These are phyloP conservation scores for Stagonosporopsis cucurbitacearum DNA, from an alignment of 2,329 filamentous ascomycete species.

Conservation along the genomic window DNA sequence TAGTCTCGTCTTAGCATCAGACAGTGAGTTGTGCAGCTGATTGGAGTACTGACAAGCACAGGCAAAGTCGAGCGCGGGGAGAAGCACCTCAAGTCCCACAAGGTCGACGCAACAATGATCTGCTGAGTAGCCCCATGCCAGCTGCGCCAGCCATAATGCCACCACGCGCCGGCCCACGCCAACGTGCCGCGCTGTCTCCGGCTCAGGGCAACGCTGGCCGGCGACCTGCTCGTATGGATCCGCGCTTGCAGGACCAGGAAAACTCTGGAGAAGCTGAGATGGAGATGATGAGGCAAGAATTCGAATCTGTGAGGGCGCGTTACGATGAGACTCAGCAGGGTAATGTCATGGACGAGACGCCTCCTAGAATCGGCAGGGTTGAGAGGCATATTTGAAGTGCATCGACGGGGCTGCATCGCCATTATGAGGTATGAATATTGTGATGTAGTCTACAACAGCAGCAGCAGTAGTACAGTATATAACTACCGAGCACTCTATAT, in stretches of 20 bases:
- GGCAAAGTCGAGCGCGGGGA: conserved; percentile 1
- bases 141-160: conserved; percentile 15
- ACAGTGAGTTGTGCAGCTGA: background rate
- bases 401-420: background rate
- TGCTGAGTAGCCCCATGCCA: conserved; percentile 15
- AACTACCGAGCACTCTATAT: background rate
- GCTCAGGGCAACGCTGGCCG: conserved; percentile 6
- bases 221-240: conserved; percentile 15
- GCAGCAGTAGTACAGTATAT: background rate
- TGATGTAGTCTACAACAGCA: background rate
- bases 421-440: background rate
- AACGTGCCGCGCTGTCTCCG: conserved; percentile 4
- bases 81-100: background rate
- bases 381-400: conserved; percentile 32
- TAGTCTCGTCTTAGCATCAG: no score
- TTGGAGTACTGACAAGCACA: background rate
- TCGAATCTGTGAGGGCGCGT: conserved; percentile 26
- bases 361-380: conserved; percentile 43
- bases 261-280: conserved; percentile 40
- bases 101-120: conserved; percentile 9
- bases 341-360: conserved; percentile 47
- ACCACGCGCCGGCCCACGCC: conserved; percentile 15
- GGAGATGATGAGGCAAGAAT: conserved; percentile 38
- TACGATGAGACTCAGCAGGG: conserved; percentile 30
- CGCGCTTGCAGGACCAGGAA: conserved; percentile 42